A percentile compares a stretch with the other conserved stretches of the same genome.
Conservation (phyloP, 2,329 filamentous ascomycete genomes). For the Dryadomyces sulphureus region DNA sequence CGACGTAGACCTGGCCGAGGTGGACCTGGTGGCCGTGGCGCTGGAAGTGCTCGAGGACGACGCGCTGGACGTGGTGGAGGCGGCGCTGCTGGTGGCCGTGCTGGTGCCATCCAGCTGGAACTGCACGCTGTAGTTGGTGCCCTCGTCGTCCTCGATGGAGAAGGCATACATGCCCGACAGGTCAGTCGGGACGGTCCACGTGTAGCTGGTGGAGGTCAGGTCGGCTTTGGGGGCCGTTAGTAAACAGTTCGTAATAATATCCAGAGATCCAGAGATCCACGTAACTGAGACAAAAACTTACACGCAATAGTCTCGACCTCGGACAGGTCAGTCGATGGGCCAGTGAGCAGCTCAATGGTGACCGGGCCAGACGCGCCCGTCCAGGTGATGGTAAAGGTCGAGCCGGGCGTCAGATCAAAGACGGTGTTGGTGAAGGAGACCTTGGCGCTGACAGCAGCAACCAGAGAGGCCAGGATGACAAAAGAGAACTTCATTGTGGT, state of each 20-base stretch:
- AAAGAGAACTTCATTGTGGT: constrained; percentile 23
- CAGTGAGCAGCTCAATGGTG: constrained; percentile 25
- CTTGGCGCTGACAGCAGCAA: constrained; percentile 16
- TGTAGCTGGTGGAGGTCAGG: constrained; percentile 20
- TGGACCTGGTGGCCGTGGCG: neutral
- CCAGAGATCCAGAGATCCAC: too few species aligned
- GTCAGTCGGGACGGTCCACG: constrained; percentile 21
- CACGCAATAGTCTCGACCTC: constrained; percentile 20
- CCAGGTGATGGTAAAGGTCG: constrained; percentile 30
- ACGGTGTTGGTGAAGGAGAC: constrained; percentile 18
- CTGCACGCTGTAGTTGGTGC: constrained; percentile 28
- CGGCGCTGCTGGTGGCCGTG: constrained; percentile 7
- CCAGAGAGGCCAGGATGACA: constrained; percentile 20
- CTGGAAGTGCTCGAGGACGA: neutral
- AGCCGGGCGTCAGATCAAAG: constrained; percentile 19
- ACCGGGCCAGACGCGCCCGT: constrained; percentile 23
- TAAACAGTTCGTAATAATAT: too few species aligned
- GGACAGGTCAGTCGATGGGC: constrained; percentile 20
- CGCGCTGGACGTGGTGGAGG: constrained; percentile 10
- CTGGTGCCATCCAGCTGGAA: constrained; percentile 18
- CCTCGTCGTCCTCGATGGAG: constrained; percentile 24
- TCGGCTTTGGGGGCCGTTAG: constrained; percentile 15
- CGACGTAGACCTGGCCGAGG: constrained; percentile 6
- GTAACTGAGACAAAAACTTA: constrained; percentile 15
- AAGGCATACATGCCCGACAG: constrained; percentile 29